Base-by-base conservation (phyloP, 2,329 filamentous ascomycete genomes). In the Fusarium mundagurra region DNA sequence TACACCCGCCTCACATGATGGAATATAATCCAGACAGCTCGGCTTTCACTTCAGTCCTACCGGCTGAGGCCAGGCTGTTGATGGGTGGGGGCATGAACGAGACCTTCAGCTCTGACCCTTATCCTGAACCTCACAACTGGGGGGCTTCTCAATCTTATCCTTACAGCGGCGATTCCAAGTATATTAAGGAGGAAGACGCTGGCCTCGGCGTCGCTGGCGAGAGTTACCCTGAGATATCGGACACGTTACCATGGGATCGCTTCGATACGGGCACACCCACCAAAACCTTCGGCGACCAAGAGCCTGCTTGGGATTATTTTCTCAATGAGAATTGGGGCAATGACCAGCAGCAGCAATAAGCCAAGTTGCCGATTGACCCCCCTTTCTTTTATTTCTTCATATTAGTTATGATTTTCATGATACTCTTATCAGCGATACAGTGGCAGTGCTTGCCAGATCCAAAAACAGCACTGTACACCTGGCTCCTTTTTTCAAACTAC, bases 1-100 rank as follows among this genome's bases (percentile, higher is more conserved):
- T 59, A 14, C 63, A 61, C 18, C 57, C 63, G n/a, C 76, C 77
- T 48, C 73, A 75, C 5, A 79, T 57, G 72, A 69, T 65, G 66
- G 69, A 75, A 27, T 64, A 74, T 51, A 62, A 72, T 43, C 64
- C 79, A 2, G 72, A 73, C 6, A 69, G 71, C 2, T 85, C 85
- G 2, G 78, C 77, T 2, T 87, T 87, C 59, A 86, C 85, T 1
- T 76, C 84, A 0, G 82, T 86, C 67, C 73, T 87, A 12, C 81
- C 85, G 0, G 72, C 82, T 4, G 85, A 87, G 55, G 81, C 83
- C 5, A 85, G 83, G 73, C 83, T 85, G 83, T 78, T 87, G 18
- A 74, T 76, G 47, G 76, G 73, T 24, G 68, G 39, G 20, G 72
- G 69, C 16, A 54, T 74, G 39, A 63, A 45, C 24, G 61, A 63